Conservation (phyloP, 805 yeast species). For the Kluyveromyces wickerhamii region DNA sequence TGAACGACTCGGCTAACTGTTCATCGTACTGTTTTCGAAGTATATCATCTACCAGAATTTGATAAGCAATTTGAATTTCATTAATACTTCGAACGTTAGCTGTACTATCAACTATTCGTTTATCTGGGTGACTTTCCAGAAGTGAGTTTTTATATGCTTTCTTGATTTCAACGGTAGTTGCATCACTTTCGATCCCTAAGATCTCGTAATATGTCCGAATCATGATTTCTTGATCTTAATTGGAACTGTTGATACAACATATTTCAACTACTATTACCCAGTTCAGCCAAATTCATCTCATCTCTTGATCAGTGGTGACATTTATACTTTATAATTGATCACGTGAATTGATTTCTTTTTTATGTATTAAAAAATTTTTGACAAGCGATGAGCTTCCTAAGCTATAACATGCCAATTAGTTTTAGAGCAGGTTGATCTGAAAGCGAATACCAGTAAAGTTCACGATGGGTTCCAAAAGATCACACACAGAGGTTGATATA, state of each 20-base stretch:
- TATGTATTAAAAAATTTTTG: neutral
- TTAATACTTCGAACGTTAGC: slow-evolving; percentile 25
- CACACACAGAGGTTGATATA: slow-evolving; percentile 16
- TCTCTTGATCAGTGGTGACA: no score
- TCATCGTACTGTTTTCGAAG: slow-evolving; percentile 46
- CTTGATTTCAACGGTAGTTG: slow-evolving; percentile 39
- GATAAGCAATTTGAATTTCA: slow-evolving; percentile 57
- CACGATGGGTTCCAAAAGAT: slow-evolving; percentile 16
- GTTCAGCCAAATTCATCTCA: no score
- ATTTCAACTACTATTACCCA: no score
- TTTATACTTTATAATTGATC: no score
- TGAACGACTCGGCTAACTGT: slow-evolving; percentile 29
- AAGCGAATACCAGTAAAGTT: no score
- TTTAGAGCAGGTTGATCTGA: no score
- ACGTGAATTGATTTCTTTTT: neutral
- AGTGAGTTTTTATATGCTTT: slow-evolving; percentile 57
- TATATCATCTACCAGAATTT: slow-evolving; percentile 37
- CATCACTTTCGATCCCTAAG: slow-evolving; percentile 41
- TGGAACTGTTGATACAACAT: no score
- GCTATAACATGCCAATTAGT: no score
- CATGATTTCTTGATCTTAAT: no score
- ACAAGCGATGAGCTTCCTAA: neutral
- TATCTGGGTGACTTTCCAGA: slow-evolving; percentile 75
- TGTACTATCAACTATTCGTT: slow-evolving; percentile 22
- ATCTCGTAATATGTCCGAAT: slow-evolving; percentile 43